Evolutionary conservation across 2,329 filamentous ascomycete species (phyloP).

Genomic region (Neofusicoccum laricinum): DNA sequence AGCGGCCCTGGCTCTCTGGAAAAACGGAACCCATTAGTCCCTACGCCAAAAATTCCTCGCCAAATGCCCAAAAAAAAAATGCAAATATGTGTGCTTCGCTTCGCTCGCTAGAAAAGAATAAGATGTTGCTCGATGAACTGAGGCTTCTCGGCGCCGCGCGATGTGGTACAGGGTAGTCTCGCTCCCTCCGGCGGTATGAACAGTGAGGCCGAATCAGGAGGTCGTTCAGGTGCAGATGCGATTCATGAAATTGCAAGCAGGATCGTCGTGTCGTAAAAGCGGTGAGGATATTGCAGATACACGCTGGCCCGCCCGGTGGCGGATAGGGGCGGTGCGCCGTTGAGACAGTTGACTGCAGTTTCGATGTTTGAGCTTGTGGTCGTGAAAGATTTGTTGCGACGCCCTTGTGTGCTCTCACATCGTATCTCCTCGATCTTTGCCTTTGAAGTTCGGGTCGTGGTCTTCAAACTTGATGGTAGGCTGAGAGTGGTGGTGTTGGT

Average conservation of each 20-base stretch:
- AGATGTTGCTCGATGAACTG: background rate
- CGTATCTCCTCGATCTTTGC: conserved; percentile 13
- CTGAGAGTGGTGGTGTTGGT: conserved; percentile 14
- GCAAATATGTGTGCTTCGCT: conserved; percentile 8
- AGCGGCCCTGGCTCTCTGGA: background rate
- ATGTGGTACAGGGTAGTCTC: background rate
- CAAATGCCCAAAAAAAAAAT: background rate
- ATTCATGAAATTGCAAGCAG: conserved; percentile 3
- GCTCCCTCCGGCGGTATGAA: background rate
- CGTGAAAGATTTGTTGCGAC: background rate
- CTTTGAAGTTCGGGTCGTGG: conserved; percentile 15
- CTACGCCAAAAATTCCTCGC: background rate
- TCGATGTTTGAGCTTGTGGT: conserved; percentile 7
- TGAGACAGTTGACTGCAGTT: background rate
- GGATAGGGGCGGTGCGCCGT: background rate
- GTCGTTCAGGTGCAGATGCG: background rate
- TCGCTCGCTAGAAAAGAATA: conserved; percentile 1
- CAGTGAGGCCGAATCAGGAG: conserved; percentile 1
- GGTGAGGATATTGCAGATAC: background rate
- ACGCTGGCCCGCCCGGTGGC: background rate
- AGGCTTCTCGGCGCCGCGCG: background rate
- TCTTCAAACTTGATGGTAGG: conserved; percentile 7
- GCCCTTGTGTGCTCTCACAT: conserved; percentile 5
- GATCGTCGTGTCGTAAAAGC: conserved; percentile 13
- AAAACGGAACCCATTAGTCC: background rate